Percentiles rank a stretch among this genome's conserved stretches.
Conservation (phyloP, 495 filamentous ascomycete genomes). For the Aspergillus ostianus region DNA sequence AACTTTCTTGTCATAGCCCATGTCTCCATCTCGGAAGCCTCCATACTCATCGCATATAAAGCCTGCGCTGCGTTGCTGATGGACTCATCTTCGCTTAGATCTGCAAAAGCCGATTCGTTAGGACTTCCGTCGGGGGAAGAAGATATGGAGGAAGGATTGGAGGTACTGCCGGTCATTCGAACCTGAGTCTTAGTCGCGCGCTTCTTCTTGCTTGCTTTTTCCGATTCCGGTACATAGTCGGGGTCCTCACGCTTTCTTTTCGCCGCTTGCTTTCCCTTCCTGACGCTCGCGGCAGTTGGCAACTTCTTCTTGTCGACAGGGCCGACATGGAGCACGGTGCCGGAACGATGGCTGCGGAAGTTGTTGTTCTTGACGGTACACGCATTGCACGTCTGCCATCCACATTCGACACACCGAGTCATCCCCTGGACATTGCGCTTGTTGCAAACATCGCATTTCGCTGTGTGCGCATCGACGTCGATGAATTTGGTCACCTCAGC, state of each 20-base stretch:
- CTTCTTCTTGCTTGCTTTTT: background rate
- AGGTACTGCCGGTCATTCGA: background rate
- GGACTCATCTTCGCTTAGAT: background rate
- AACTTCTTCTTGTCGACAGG: slow-evolving; percentile 3
- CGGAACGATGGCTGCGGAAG: slow-evolving; percentile 24
- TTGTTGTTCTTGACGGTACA: slow-evolving; percentile 29
- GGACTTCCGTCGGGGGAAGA: background rate
- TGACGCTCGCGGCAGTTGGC: background rate
- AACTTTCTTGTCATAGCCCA: background rate
- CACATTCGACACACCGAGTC: slow-evolving; percentile 43
- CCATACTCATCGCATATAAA: background rate
- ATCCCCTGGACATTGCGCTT: slow-evolving; percentile 43
- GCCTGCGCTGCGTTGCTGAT: background rate
- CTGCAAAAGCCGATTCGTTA: background rate
- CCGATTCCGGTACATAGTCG: background rate
- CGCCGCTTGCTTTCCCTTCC: background rate
- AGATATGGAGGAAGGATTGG: background rate
- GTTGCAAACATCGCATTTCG: slow-evolving; percentile 52
- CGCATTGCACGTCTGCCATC: slow-evolving; percentile 43
- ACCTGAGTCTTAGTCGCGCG: background rate
- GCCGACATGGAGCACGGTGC: slow-evolving; percentile 11
- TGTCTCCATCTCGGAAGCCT: background rate
- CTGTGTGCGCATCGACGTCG: slow-evolving; percentile 42
- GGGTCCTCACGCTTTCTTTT: background rate
- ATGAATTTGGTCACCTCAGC: slow-evolving; percentile 20